Evolutionary conservation across 2,329 filamentous ascomycete species (phyloP), one percentile per base, ranked within the genome.

Genomic region (Cordyceps tenuipes): DNA sequence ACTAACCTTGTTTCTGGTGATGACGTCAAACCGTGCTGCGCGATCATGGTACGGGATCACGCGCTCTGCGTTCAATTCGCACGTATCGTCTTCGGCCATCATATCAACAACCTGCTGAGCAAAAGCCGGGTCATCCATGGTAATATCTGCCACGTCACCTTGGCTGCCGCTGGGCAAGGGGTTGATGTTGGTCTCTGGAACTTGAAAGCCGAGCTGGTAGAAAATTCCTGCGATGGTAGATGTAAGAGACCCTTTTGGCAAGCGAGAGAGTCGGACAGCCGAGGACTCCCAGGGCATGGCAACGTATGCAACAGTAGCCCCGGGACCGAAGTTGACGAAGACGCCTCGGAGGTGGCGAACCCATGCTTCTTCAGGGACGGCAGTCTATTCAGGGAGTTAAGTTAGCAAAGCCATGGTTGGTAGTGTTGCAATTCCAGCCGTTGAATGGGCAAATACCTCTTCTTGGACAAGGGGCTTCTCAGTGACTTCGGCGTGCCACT

Each of bases 311-410:
- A 61, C 47, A 3, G 52, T 44, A 2, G 59, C 59, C 36, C 59
- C 59, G n/a, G 46, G 26, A 13, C 59, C 59, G 39, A 61, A 61
- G 8, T 39, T 55, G 47, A 61, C 47, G 15, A 26, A 57, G 17
- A 54, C 53, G 8, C 59, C 59, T 44, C 50, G 49, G 46, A 61
- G 47, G 15, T 50, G 34, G 7, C 59, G 52, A 15, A 61, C 26
- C 59, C 59, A 61, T 10, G 46, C 36, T 19, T 46, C 26, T 36
- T 56, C 52, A 8, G 47, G 29, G 15, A 53, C 10, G 12, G 5
- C 12, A 12, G 17, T 23, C 57, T 59, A 17, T 1, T 8, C 9
- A 3, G 17, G 2, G 19, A 5, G 50, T 54, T 29, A 53, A 5
- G 50, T 54, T 29, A 53, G 15, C 12, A 39, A 8, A 2, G 6